Evolutionary conservation across 2,329 filamentous ascomycete genomes (phyloP).

Genomic region (Passalora sequoiae): DNA sequence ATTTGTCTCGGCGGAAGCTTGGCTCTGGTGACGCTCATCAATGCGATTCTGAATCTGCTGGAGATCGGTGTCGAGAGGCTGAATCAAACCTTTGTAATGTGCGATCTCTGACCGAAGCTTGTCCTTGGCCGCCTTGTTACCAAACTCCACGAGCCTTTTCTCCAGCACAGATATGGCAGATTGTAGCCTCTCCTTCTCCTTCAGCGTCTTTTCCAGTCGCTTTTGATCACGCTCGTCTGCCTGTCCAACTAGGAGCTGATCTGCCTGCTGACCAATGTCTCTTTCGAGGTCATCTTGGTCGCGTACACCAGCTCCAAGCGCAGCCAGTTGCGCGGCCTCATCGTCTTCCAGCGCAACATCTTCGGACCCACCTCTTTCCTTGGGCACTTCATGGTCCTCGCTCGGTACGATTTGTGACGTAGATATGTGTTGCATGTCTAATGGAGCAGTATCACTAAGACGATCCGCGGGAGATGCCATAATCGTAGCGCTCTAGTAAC

Average conservation of each 20-base stretch:
- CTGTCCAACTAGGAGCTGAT: constrained; percentile 56
- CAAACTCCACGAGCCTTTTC: constrained; percentile 52
- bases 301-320: constrained; percentile 50
- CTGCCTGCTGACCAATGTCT: constrained; percentile 68
- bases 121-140: constrained; percentile 51
- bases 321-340: constrained; percentile 39
- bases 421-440: no score
- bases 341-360: constrained; percentile 14
- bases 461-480: constrained; percentile 3
- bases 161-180: constrained; percentile 58
- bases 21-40: constrained; percentile 61
- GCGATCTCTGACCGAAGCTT: constrained; percentile 62
- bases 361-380: not conserved
- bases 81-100: constrained; percentile 60
- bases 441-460: no score
- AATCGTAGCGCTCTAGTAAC: no score
- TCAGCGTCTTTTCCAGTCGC: constrained; percentile 53
- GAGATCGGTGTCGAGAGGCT: constrained; percentile 65
- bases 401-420: not conserved
- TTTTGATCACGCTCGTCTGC: constrained; percentile 60
- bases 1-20: constrained; percentile 39
- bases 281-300: constrained; percentile 88
- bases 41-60: constrained; percentile 77
- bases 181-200: constrained; percentile 55
- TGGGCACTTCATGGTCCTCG: not conserved